Base-by-base conservation (phyloP, 805 yeast species). In the Saccharomycopsis sp. region DNA sequence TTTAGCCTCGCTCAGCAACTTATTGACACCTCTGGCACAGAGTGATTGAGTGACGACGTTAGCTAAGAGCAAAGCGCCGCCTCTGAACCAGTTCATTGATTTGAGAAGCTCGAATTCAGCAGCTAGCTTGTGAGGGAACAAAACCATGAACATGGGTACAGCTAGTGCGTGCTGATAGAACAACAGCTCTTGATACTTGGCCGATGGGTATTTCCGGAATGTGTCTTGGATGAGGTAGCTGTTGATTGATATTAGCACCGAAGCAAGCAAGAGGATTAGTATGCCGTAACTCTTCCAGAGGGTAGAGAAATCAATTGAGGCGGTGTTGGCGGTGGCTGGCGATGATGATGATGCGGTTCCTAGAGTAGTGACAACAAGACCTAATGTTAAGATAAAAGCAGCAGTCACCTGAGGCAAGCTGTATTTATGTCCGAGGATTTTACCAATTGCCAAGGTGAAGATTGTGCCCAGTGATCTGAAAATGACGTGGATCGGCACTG, bases 11-110 rank as follows among this genome's bases (percentile, higher is more conserved):
- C 81, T 75, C 0, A 80, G 77, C 20, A 84, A 62, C 54, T 66
- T 66, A 55, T 79, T 81, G 9, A 83, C 90, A 3, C 90, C 88
- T 9, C 74, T 61, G 1, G 80, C 75, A 56, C 94, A 84, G 3
- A 77, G 41, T 51, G 72, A 67, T 58, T 80, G 86, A 0, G 85
- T 75, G 1, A 67, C 13, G 14, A 69, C 68, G 54, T 79, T 80
- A 11, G 66, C 51, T 2, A 61, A 9, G 16, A 77, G 53, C 52
- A 59, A 5, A 56, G 43, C 14, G 56, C 41, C 36, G 54, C 62
- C 29, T 53, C 51, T 2, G 65, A 57, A 9, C n/a, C n/a, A n/a
- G 66, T 28, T 7, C 40, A 21, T 38, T 8, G 23, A 4, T 3
- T 14, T 8, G 20, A 17, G 36, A 9, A 9, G 9, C n/a, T 21